Conservation (phyloP, 2,329 filamentous ascomycete species). For the Fusarium graminum region DNA sequence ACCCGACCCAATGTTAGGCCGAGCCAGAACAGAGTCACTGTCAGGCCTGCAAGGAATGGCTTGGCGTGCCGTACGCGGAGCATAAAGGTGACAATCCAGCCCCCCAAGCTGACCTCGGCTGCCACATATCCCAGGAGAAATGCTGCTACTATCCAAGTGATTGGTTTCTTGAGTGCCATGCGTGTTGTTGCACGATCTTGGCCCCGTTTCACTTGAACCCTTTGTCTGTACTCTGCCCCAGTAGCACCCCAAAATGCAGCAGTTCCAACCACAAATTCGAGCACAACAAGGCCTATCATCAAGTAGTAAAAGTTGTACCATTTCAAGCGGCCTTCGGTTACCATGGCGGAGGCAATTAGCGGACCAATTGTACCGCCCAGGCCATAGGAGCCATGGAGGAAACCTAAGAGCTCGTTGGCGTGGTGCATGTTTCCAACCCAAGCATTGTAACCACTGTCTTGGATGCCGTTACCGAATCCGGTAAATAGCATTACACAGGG, state of each 20-base stretch:
- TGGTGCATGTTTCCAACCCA: conserved; percentile 78
- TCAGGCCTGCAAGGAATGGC: conserved; percentile 79
- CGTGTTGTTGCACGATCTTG: conserved; percentile 61
- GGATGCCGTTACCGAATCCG: conserved; percentile 79
- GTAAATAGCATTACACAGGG: conserved; percentile 74
- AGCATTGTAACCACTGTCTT: conserved; percentile 71
- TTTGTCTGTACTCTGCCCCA: conserved; percentile 64
- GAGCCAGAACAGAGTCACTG: conserved; percentile 85
- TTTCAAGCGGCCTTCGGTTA: conserved; percentile 69
- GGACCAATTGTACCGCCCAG: conserved; percentile 77
- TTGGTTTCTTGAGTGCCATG: conserved; percentile 60
- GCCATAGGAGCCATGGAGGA: conserved; percentile 80
- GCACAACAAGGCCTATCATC: conserved; percentile 70
- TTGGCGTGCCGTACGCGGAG: conserved; percentile 77
- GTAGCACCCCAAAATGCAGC: conserved; percentile 74
- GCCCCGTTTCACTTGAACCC: conserved; percentile 45
- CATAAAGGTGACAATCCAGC: conserved; percentile 91
- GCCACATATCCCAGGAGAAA: conserved; percentile 87
- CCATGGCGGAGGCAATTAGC: conserved; percentile 78
- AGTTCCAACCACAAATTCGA: conserved; percentile 67
- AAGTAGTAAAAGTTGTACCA: conserved; percentile 86
- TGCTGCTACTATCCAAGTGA: conserved; percentile 79
- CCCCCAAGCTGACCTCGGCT: conserved; percentile 78
- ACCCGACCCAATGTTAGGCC: conserved; percentile 82
- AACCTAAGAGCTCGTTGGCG: conserved; percentile 79